Conservation (phyloP, 257 asterid genomes). For the Thymus quinquecostatus region DNA sequence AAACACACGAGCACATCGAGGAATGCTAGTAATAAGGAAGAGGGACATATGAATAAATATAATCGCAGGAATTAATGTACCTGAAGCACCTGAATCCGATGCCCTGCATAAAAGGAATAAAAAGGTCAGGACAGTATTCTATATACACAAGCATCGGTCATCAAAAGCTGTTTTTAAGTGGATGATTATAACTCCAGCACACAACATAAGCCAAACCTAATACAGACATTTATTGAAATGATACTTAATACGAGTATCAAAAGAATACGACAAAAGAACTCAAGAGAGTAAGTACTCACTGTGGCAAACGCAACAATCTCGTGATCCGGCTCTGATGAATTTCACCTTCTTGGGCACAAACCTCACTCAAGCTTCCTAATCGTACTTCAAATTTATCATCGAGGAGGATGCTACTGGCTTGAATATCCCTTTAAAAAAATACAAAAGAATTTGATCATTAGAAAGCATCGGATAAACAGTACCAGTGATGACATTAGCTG, state of each 20-base stretch:
- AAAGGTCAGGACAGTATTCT: slow-evolving; percentile 35
- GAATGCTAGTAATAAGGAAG: not conserved
- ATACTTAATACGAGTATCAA: too few relatives aligned
- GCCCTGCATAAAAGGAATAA: slow-evolving; percentile 60
- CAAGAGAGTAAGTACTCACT: slow-evolving; percentile 53
- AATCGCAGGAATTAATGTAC: slow-evolving; percentile 42
- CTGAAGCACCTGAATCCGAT: slow-evolving; percentile 74
- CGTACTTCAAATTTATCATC: slow-evolving; percentile 96
- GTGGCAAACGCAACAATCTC: slow-evolving; percentile 78
- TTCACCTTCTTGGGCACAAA: slow-evolving; percentile 89
- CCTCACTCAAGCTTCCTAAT: slow-evolving; percentile 87
- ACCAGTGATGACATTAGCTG: not conserved
- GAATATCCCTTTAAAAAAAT: slow-evolving; percentile 70
- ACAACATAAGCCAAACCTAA: not conserved
- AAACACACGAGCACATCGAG: too few relatives aligned
- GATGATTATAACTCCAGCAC: too few relatives aligned
- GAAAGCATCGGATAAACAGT: too few relatives aligned
- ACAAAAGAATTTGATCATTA: slow-evolving; percentile 31
- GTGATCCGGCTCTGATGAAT: slow-evolving; percentile 67
- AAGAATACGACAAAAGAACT: too few relatives aligned
- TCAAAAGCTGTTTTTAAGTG: not conserved
- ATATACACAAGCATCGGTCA: not conserved
- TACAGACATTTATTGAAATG: not conserved
- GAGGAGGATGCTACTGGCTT: slow-evolving; percentile 96
- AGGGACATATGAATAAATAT: too few relatives aligned